phyloP scores from a whole-genome alignment of 2,329 filamentous ascomycete genomes.

The Colletotrichum costaricense region DNA sequence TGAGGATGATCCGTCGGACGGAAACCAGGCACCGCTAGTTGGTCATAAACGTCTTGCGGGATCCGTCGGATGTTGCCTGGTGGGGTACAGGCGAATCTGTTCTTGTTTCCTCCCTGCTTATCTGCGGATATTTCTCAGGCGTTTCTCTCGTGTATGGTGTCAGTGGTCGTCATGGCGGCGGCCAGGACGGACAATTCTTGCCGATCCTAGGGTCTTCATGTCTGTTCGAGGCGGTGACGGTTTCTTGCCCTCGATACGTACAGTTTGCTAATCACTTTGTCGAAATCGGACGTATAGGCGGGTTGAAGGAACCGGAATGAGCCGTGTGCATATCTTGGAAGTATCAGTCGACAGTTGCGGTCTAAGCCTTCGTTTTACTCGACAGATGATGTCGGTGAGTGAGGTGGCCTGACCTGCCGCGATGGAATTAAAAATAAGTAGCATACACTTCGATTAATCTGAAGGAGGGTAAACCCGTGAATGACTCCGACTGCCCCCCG shows the following conservation, averaged over 20 bases:
- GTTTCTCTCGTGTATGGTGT: background rate
- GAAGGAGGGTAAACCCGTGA: background rate
- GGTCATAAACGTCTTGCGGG: background rate
- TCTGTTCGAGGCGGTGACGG: background rate
- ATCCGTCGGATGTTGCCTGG: background rate
- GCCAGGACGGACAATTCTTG: background rate
- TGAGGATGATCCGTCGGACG: background rate
- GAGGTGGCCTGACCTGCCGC: background rate
- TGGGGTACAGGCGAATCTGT: background rate
- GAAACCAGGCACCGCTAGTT: background rate
- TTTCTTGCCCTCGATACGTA: background rate
- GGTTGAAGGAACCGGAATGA: background rate
- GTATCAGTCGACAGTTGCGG: background rate
- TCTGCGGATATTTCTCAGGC: background rate
- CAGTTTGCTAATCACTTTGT: constrained; percentile 1
- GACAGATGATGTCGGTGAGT: background rate
- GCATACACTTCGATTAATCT: background rate
- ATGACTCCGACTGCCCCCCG: background rate
- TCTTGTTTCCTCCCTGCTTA: background rate
- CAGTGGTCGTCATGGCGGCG: background rate
- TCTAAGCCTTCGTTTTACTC: background rate
- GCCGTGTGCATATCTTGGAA: background rate
- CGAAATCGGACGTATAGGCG: background rate
- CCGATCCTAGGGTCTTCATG: background rate
- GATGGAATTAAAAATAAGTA: background rate